phyloP scores from a whole-genome alignment of 257 asterid genomes.

The Cynanchum wilfordii region DNA sequence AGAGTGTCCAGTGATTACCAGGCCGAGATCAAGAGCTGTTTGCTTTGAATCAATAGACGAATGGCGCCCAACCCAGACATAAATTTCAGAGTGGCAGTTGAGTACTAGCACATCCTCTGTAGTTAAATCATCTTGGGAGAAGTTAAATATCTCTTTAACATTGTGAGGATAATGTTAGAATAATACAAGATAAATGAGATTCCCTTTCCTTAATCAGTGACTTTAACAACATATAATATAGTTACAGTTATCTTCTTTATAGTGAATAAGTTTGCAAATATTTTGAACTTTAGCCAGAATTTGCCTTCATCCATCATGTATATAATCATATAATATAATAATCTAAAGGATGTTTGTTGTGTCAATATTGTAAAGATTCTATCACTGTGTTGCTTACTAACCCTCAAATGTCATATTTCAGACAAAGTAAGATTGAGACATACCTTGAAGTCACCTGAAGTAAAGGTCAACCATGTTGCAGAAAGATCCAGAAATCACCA shows the following conservation, averaged over 20 bases:
- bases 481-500: slow-evolving; percentile 21
- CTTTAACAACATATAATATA: neutral
- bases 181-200: neutral
- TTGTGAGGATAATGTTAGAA: neutral
- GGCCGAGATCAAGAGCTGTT: slow-evolving; percentile 28
- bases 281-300: neutral
- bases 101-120: slow-evolving; percentile 80
- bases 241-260: neutral
- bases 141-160: slow-evolving; percentile 66
- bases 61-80: slow-evolving; percentile 73
- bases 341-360: neutral
- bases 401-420: neutral
- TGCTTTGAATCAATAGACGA: slow-evolving; percentile 25
- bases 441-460: slow-evolving; percentile 33
- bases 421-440: neutral
- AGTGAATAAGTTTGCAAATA: neutral
- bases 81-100: slow-evolving; percentile 62
- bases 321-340: neutral
- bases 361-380: neutral
- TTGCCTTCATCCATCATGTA: too few relatives aligned
- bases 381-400: neutral
- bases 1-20: slow-evolving; percentile 18
- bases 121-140: slow-evolving; percentile 83
- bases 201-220: neutral
- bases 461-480: slow-evolving; percentile 10